A percentile compares a stretch with the other conserved stretches of the same genome.
phyloP scores from a whole-genome alignment of 257 asterid species.

The Leptodermis oblonga region DNA sequence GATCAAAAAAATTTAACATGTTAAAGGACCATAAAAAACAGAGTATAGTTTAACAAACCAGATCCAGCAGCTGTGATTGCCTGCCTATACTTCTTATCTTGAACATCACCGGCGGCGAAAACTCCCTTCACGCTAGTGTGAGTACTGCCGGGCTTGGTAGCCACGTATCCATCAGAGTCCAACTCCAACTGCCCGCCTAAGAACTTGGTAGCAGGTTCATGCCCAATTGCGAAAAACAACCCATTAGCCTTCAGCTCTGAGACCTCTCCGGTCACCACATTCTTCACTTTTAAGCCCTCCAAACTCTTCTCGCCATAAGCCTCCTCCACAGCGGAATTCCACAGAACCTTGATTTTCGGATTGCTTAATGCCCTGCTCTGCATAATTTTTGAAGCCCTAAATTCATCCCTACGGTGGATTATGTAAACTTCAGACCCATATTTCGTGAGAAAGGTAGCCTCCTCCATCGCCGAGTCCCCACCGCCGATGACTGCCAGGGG shows the following conservation, averaged over 20 bases:
- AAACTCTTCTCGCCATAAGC: conserved; percentile 70
- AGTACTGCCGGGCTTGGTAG: conserved; percentile 73
- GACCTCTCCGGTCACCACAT: conserved; percentile 56
- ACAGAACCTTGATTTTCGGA: conserved; percentile 66
- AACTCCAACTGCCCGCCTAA: conserved; percentile 75
- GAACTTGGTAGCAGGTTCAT: conserved; percentile 89
- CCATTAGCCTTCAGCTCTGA: conserved; percentile 65
- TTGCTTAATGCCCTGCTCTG: conserved; percentile 59
- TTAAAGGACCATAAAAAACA: neutral
- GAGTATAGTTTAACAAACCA: conserved; percentile 40
- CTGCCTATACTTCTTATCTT: conserved; percentile 95
- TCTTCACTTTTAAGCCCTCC: conserved; percentile 77
- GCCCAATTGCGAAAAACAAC: conserved; percentile 89
- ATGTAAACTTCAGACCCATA: conserved; percentile 92
- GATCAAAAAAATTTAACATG: neutral
- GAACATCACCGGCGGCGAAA: conserved; percentile 98
- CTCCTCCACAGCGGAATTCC: conserved; percentile 69
- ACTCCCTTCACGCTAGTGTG: conserved; percentile 82
- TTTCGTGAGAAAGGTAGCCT: conserved; percentile 79
- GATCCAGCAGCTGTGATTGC: conserved; percentile 97
- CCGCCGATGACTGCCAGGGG: conserved; percentile 94
- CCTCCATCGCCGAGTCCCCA: conserved; percentile 99
- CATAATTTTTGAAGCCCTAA: conserved; percentile 95
- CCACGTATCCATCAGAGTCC: conserved; percentile 84
- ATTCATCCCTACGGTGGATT: conserved; percentile 73